Evolutionary conservation across 257 asterid species (phyloP), one percentile per base, ranked within the genome.

Genomic region (Striga asiatica): DNA sequence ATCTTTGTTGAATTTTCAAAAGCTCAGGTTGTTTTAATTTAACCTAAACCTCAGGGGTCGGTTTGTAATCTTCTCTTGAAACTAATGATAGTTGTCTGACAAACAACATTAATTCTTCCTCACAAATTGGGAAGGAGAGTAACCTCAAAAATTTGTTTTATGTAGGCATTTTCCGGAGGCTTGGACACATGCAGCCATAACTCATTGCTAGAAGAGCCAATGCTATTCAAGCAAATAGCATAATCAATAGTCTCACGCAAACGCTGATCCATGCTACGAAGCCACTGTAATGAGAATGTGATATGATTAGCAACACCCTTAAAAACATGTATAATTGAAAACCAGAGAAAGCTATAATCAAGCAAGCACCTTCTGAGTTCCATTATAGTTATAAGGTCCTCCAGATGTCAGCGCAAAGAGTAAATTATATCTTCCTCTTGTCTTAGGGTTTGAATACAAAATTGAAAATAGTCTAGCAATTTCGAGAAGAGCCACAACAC

Each of bases 141-240:
- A 49, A 83, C 96, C 88, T 86, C 88, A 74, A 81, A 86, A 43
- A 86, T 81, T 71, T 81, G 88, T 66, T 86, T 84, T 59, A 83
- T 66, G 56, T 78, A 76, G 17, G 76, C 78, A 69, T 81, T 83
- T 38, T 86, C 96, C 2, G 94, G 92, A 72, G 94, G 88, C 71
- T 86, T 83, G 22, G 96, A 86, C 46, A 86, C 92, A 65, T 86
- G 96, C 62, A 86, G 56, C 85, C 83, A 81, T 48, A 86, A 62
- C 54, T 86, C 78, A 62, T 77, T 50, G 64, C 61, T 59, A 9
- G 59, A 20, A 18, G 92, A 81, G 22, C 92, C 96, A 76, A 86
- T 58, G 61, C 88, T 86, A 77, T 86, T 83, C 73, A 86, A 83
- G 85, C 96, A 86, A 71, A 86, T 73, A 42, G 92, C 96, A 75